Base-by-base conservation (phyloP, 1,139 yeast genomes). In the Saccharomyces uvarum region DNA sequence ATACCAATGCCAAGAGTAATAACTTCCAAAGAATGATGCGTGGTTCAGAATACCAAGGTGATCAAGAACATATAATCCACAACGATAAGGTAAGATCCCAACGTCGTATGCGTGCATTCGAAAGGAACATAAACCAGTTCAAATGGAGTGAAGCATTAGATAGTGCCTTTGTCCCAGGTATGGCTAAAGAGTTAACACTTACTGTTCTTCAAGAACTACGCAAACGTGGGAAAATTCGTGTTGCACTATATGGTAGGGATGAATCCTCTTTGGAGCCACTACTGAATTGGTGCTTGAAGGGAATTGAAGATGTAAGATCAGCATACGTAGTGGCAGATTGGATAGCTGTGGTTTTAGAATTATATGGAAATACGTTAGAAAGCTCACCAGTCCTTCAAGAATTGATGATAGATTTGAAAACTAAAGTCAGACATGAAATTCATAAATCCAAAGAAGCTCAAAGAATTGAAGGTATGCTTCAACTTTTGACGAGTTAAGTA, bases 131-230 rank as follows among this genome's bases (percentile, higher is more conserved):
- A 58, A 88, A 88, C 68, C 87, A 87, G 29, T 93, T 93, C 75
- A 82, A 88, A 67, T 93, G 98, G 97, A 70, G 83, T 2, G 97
- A 91, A 61, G 97, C 98, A 1, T 77, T 93, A 53, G 97, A 93
- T 69, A 79, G 85, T 58, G 97, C 96, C 1, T 83, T 93, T 62
- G 76, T 80, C 16, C 79, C 85, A 2, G 96, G 96, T 3, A 78
- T 85, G 66, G 82, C 93, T 1, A 81, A 83, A 58, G 97, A 90
- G 63, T 77, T 84, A 58, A 86, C 96, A 0, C 75, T 88, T 11
- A 85, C 96, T 11, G 88, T 89, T 5, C 75, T 93, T 57, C 84
- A 84, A 61, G 98, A 93, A 71, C 79, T 93, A 63, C 86, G 88
- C 67, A 84, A 82, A 63, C 80, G 97, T 58, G 97, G 97, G 47